Evolutionary conservation across 1,284 basidiomycete species (phyloP).

Genomic region (Sanghuangporus weigelae): DNA sequence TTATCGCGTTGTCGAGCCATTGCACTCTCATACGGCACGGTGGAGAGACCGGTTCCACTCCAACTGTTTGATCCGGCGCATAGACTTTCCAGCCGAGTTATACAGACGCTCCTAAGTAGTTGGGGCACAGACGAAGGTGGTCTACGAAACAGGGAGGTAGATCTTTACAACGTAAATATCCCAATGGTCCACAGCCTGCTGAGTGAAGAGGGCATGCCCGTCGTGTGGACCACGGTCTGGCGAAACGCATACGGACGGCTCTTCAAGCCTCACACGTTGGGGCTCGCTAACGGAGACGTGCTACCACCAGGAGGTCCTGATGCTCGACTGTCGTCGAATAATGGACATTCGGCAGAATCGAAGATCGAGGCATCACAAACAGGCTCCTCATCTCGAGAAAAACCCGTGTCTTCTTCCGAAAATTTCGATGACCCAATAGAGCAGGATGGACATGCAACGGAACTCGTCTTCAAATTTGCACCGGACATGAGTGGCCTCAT

Average conservation of each 20-base stretch:
- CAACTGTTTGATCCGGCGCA: conserved; percentile 65
- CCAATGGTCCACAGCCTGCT: conserved; percentile 65
- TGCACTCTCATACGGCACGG: conserved; percentile 81
- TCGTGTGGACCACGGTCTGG: conserved; percentile 76
- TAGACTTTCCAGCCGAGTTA: conserved; percentile 58
- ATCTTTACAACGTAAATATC: conserved; percentile 80
- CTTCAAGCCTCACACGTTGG: conserved; percentile 48
- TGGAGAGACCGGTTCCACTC: conserved; percentile 63
- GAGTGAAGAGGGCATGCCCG: conserved; percentile 44
- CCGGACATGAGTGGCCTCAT: conserved; percentile 74
- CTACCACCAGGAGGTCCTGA: conserved; percentile 39
- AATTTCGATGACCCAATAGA: conserved; percentile 18
- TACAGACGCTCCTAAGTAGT: conserved; percentile 68
- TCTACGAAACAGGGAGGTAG: conserved; percentile 59
- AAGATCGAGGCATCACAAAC: conserved; percentile 19
- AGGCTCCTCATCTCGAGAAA: background rate
- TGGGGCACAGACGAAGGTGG: conserved; percentile 70
- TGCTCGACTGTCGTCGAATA: conserved; percentile 17
- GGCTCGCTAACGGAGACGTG: conserved; percentile 17
- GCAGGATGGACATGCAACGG: conserved; percentile 27
- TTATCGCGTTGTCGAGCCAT: conserved; percentile 68
- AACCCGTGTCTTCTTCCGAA: conserved; percentile 11
- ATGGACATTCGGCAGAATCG: background rate
- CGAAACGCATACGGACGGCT: conserved; percentile 70
- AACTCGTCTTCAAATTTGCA: conserved; percentile 73